phyloP scores from a whole-genome alignment of 2,329 filamentous ascomycete species.

The Pseudomassariella vexata region DNA sequence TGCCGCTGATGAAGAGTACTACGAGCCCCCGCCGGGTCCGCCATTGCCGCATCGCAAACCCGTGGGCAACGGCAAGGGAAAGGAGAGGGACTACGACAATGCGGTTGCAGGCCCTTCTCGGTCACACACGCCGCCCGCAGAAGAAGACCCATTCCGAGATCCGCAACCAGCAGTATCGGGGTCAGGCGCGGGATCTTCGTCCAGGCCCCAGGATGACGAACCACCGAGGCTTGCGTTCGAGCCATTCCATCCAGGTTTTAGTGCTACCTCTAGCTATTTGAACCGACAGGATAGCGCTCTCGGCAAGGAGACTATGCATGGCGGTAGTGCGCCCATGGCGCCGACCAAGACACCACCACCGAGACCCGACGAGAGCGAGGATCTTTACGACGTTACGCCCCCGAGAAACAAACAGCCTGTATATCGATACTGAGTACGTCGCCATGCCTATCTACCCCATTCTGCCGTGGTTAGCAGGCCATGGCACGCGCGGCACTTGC shows the following conservation, averaged over 20 bases:
- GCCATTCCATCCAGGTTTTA: slow-evolving; percentile 28
- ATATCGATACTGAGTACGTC: slow-evolving; percentile 11
- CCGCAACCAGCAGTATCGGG: slow-evolving; percentile 16
- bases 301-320: slow-evolving; percentile 36
- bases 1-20: slow-evolving; percentile 13
- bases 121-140: slow-evolving; percentile 19
- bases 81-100: slow-evolving; percentile 18
- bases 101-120: slow-evolving; percentile 20
- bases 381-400: slow-evolving; percentile 7
- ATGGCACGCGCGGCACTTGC: too few relatives aligned
- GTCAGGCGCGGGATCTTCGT: slow-evolving; percentile 11
- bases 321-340: too few relatives aligned
- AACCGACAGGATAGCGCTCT: slow-evolving; percentile 34
- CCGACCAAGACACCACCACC: too few relatives aligned
- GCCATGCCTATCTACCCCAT: slow-evolving; percentile 4
- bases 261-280: slow-evolving; percentile 26
- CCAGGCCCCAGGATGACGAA: slow-evolving; percentile 15
- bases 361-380: slow-evolving; percentile 8
- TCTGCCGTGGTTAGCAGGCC: too few relatives aligned
- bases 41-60: too few relatives aligned
- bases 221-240: slow-evolving; percentile 23
- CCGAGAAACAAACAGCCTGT: slow-evolving; percentile 12
- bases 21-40: slow-evolving; percentile 21
- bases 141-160: slow-evolving; percentile 29
- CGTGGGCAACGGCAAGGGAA: slow-evolving; percentile 24